phyloP scores from a whole-genome alignment of 352 stramenopile genomes.

The Globisporangium irregulare region DNA sequence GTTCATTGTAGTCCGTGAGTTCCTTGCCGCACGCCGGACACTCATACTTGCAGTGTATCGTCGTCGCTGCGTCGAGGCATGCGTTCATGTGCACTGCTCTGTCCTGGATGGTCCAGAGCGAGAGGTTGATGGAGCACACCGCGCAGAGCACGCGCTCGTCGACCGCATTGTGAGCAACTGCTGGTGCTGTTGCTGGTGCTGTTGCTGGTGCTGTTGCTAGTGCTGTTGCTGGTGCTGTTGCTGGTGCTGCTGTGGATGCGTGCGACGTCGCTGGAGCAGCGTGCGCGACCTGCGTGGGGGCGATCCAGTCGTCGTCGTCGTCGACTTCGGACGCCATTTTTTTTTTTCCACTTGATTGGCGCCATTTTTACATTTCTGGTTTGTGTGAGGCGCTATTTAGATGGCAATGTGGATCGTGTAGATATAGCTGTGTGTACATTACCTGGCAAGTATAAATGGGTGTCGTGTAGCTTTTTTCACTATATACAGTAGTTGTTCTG shows the following conservation, averaged over 20 bases:
- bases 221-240: not conserved
- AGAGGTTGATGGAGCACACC: constrained; percentile 65
- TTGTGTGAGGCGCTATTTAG: too few species aligned
- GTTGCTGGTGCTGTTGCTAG: not conserved
- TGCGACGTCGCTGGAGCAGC: not conserved
- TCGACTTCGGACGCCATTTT: constrained; percentile 12
- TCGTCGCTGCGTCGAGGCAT: constrained; percentile 52
- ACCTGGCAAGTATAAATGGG: too few species aligned
- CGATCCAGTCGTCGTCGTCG: constrained; percentile 22
- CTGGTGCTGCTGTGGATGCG: not conserved
- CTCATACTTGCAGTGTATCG: constrained; percentile 29
- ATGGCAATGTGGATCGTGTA: too few species aligned
- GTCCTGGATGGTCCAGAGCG: constrained; percentile 39
- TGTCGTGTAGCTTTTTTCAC: too few species aligned
- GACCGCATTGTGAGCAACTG: not conserved
- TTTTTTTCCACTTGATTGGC: not conserved
- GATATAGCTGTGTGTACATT: too few species aligned
- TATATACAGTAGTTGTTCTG: too few species aligned
- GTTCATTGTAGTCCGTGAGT: constrained; percentile 65
- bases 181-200: not conserved
- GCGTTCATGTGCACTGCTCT: constrained; percentile 69
- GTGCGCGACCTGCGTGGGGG: constrained; percentile 26
- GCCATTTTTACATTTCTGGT: not conserved
- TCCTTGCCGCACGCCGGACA: constrained; percentile 58
- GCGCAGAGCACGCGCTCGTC: constrained; percentile 37